Evolutionary conservation across 768 basidiomycete species (phyloP).

Genomic region (Psilocybe cubensis): DNA sequence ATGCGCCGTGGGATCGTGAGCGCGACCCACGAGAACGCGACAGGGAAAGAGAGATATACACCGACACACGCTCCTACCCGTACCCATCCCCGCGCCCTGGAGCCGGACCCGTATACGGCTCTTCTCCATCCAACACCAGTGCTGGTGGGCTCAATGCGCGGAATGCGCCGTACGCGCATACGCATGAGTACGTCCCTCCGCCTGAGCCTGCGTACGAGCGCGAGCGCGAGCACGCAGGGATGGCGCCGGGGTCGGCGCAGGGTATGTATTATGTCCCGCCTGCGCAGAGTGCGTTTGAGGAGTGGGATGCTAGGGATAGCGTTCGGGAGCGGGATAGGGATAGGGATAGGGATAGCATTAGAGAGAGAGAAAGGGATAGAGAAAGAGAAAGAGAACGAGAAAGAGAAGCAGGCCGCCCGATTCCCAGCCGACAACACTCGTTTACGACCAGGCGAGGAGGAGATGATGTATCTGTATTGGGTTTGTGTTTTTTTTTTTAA

Average conservation of each 20-base stretch:
- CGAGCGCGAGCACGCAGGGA: slow-evolving; percentile 8
- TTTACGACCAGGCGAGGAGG: slow-evolving; percentile 16
- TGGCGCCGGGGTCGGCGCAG: too few relatives aligned
- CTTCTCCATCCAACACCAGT: slow-evolving; percentile 4
- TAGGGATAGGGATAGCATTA: too few relatives aligned
- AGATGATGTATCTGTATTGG: background rate
- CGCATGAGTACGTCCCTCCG: slow-evolving; percentile 20
- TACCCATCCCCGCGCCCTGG: background rate
- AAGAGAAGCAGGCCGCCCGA: slow-evolving; percentile 15
- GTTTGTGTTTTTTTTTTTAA: background rate
- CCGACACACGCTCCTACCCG: background rate
- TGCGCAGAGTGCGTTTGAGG: slow-evolving; percentile 7
- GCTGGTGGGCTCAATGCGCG: too few relatives aligned
- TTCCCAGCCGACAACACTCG: slow-evolving; percentile 19
- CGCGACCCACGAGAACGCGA: slow-evolving; percentile 9
- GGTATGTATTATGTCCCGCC: too few relatives aligned
- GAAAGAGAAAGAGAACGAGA: too few relatives aligned
- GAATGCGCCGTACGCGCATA: too few relatives aligned
- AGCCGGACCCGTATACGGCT: background rate
- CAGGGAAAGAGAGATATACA: slow-evolving; percentile 7
- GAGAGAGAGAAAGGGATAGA: too few relatives aligned
- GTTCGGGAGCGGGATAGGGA: too few relatives aligned
- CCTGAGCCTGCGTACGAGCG: slow-evolving; percentile 21
- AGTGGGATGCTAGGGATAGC: too few relatives aligned
- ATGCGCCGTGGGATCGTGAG: slow-evolving; percentile 5